Base-by-base conservation (phyloP, 805 yeast genomes). In the Kodamaea laetipori region DNA sequence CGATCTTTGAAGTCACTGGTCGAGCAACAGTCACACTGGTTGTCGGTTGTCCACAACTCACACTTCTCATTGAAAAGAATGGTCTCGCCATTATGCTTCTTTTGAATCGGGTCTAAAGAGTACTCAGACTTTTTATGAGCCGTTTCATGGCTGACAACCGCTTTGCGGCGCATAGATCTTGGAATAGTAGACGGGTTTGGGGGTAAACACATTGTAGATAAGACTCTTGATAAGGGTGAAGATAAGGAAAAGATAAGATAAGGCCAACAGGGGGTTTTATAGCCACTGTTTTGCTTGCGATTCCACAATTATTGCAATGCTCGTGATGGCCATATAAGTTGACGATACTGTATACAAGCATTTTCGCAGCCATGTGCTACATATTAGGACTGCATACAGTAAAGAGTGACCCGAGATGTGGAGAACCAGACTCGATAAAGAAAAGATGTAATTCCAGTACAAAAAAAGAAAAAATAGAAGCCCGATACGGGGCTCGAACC, bases 401-500 rank as follows among this genome's bases (percentile, higher is more conserved):
- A 4, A 17, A 6, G 34, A 4, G 34, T 30, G 34, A 30, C 34
- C n/a, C 34, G 4, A 8, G 5, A 30, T 30, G 21, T 30, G 34
- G 4, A 12, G 18, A 6, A 30, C 34, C 15, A 30, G 17, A 13
- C 16, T 23, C 15, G 11, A 35, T 10, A 33, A 31, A 13, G 17
- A n/a, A 31, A 13, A n/a, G 34, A 15, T 11, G 11, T n/a, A 31
- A 31, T 31, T 13, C 34, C 19, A n/a, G 18, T 17, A 18, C 6
- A 34, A 34, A 24, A 26, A 37, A 28, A 8, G 9, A 3, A 15
- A 43, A 46, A 37, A 45, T 38, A 11, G 12, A 44, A 49, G 52
- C 52, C 52, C 52, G 52, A 49, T 49, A 41, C 52, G 52, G 52
- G 52, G 52, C 46, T 49, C 52, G 52, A 49, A 49, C 52, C 52